Base-by-base conservation (phyloP, 2,329 filamentous ascomycete genomes). In the Ophiostoma quercus region DNA sequence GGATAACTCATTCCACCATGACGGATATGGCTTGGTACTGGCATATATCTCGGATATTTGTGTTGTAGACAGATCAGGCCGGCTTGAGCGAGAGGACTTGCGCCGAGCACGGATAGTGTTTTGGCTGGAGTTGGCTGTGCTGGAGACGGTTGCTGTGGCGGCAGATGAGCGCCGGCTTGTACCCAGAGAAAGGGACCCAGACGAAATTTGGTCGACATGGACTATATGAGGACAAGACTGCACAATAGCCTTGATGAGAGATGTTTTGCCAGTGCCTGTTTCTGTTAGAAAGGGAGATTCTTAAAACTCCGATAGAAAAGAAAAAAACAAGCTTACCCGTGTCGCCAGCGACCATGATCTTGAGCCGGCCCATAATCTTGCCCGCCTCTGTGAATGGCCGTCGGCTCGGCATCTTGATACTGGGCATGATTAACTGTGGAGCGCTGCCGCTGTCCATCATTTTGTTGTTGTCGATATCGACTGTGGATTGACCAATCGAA, bases 401-500 rank as follows among this genome's bases (percentile, higher is more conserved):
- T 67, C 95, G 88, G 72, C 88, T 91, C 3, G 95, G 94, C 87
- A 99, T 95, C 72, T 87, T 89, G 75, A 99, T 90, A 76, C 93
- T 97, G 5, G 95, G 95, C 95, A 99, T 99, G 71, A 99, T 92
- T n/a, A 99, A 85, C 78, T 98, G 94, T 32, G 90, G 90, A 57
- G 82, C 84, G 72, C 78, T 82, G 66, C 80, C 79, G 71, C 83
- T 77, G 85, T 88, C 76, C 73, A 79, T 74, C 78, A 81, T 78
- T 77, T 81, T 77, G 65, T 25, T 72, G 68, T 65, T 41, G n/a
- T 57, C 22, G 3, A 63, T 51, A 19, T 57, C 22, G 5, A 54
- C 39, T 1, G 71, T 71, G 22, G 71, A 66, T 5, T 60, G 19
- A 12, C 67, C 68, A 2, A 67, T 47, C 14, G 62, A 19, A 19